Base-by-base conservation (phyloP, 108 stramenopile genomes). In the Aurantiochytrium sp. region DNA sequence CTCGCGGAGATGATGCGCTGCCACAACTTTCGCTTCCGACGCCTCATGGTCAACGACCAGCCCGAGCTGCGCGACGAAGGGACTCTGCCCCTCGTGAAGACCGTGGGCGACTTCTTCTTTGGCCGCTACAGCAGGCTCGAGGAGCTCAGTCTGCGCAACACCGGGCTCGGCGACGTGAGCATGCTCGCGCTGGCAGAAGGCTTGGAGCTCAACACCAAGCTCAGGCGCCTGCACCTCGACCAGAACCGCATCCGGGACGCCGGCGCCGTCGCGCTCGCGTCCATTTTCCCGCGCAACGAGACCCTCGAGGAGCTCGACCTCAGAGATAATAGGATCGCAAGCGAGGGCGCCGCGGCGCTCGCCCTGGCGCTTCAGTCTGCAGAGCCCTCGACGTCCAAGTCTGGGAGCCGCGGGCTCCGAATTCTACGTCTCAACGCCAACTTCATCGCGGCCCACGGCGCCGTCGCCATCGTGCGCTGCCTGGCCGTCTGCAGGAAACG, bases 61-160 rank as follows among this genome's bases (percentile, higher is more conserved):
- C 39, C 73, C 6, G 45, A 81, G 30, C 73, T 81, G 0, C 42
- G 24, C 10, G 73, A 81, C 73, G 42, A 81, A 30, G 73, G 73
- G 39, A 30, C 45, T 21, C 17, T 48, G 73, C 73, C 39, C 45
- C 8, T 81, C 27, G 30, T 81, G 36, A 41, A 48, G 12, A 42
- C 73, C 6, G 73, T 81, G 12, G 73, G 73, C 6, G 73, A 81
- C 30, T 81, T 81, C 45, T 81, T 81, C 73, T 81, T 81, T 48
- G 73, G 73, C n/a, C 12, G 73, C 6, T 81, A 81, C 45, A 48
- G 42, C 39, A 12, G 45, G 12, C 73, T 81, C 45, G 73, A 81
- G 45, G 73, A 81, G 32, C n/a, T 81, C 27, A 81, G 73, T 24
- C 32, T 81, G n/a, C 73, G 73, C 8, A 81, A 81, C 73, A 81